A percentile compares a stretch with the other conserved stretches of the same genome.
Evolutionary conservation across 257 asterid genomes (phyloP).

Genomic region (Solanum gandarillasii): DNA sequence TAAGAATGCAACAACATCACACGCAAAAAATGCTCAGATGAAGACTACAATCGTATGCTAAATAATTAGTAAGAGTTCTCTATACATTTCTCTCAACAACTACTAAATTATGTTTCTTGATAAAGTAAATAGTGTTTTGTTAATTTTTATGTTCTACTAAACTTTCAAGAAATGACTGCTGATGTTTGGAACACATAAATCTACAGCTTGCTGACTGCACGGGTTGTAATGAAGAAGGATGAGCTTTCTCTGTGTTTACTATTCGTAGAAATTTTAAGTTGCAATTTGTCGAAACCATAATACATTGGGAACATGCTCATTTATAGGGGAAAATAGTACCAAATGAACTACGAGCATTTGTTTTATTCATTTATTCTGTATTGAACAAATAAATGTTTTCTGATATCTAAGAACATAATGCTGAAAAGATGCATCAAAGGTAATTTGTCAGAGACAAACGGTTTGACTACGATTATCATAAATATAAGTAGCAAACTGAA

Average conservation of each 20-base stretch:
- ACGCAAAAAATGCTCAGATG: neutral
- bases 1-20: neutral
- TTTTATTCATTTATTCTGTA: neutral
- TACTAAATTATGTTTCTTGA: neutral
- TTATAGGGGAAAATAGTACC: neutral
- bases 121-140: too few species aligned
- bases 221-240: neutral
- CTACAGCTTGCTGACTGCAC: neutral
- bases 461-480: neutral
- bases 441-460: neutral
- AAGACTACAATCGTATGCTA: neutral
- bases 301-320: neutral
- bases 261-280: neutral
- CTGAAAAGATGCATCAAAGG: neutral
- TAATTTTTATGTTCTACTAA: too few species aligned
- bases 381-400: neutral
- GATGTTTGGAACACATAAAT: neutral
- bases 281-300: neutral
- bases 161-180: neutral
- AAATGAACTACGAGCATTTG: neutral
- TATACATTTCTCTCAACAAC: neutral
- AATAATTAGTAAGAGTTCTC: neutral
- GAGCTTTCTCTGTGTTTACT: neutral
- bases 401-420: neutral
- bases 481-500: too few species aligned